Evolutionary conservation across 208 protist genomes (phyloP).

Genomic region (Leptomonas pyrrhocoris): DNA sequence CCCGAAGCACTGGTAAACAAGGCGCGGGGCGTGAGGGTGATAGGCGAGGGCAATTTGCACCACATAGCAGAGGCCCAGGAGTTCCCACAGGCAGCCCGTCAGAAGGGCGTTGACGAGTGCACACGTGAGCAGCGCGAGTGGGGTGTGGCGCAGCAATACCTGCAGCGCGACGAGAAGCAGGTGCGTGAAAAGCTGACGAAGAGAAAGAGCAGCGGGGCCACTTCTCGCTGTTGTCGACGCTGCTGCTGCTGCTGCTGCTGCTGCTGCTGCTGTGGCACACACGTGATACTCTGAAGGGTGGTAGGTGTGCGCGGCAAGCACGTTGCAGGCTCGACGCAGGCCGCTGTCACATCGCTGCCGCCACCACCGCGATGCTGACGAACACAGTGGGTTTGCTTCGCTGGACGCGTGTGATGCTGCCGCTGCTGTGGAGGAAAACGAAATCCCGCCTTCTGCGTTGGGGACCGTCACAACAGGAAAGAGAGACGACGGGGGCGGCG

Average conservation of each 20-base stretch:
- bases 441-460: neutral
- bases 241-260: neutral
- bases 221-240: neutral
- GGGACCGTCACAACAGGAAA: neutral
- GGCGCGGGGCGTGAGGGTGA: slow-evolving; percentile 49
- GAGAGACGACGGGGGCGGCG: neutral
- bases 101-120: slow-evolving; percentile 44
- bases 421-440: neutral
- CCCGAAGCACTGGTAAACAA: slow-evolving; percentile 33
- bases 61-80: slow-evolving; percentile 44
- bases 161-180: slow-evolving; percentile 29
- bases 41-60: slow-evolving; percentile 52
- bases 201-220: slow-evolving; percentile 6
- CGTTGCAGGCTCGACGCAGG: slow-evolving; percentile 21
- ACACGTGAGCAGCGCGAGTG: slow-evolving; percentile 33
- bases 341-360: slow-evolving; percentile 8
- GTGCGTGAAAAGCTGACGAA: slow-evolving; percentile 20
- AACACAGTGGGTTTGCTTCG: too few species aligned
- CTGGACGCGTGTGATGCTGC: neutral
- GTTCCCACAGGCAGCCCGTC: slow-evolving; percentile 55
- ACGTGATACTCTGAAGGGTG: slow-evolving; percentile 38
- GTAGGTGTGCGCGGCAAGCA: slow-evolving; percentile 51
- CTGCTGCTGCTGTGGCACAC: neutral
- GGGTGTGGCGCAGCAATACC: slow-evolving; percentile 44
- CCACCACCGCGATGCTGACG: slow-evolving; percentile 6